Conservation (phyloP, 306 rosid genomes). For the Malus fusca region DNA sequence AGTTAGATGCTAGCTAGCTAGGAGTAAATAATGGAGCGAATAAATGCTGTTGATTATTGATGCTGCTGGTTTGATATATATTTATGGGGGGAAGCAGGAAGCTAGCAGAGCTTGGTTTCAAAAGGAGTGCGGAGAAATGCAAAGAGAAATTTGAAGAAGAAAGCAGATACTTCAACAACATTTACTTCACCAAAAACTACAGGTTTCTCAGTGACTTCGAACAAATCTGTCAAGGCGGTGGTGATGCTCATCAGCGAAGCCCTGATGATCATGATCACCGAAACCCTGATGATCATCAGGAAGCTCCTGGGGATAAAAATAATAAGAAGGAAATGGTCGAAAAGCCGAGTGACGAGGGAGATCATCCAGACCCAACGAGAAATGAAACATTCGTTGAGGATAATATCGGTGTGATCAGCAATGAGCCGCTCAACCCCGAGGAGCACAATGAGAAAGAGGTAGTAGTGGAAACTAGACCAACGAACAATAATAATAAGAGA, state of each 20-base stretch:
- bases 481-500: slow-evolving; percentile 29
- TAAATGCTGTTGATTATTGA: slow-evolving; percentile 36
- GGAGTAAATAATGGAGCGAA: background rate
- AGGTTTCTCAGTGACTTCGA: slow-evolving; percentile 55
- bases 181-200: slow-evolving; percentile 39
- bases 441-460: slow-evolving; percentile 4
- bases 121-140: slow-evolving; percentile 71
- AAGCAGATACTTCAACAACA: slow-evolving; percentile 50
- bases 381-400: background rate
- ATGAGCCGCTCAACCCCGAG: background rate
- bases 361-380: slow-evolving; percentile 8
- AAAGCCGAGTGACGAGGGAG: slow-evolving; percentile 10
- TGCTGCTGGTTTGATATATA: slow-evolving; percentile 7
- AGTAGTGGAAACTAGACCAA: slow-evolving; percentile 7
- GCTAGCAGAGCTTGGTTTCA: slow-evolving; percentile 67
- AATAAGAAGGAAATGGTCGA: slow-evolving; percentile 12
- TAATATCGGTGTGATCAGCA: background rate
- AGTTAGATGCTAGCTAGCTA: background rate
- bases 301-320: slow-evolving; percentile 2
- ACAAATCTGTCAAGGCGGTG: slow-evolving; percentile 31
- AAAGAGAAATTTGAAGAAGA: slow-evolving; percentile 86
- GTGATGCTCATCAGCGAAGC: slow-evolving; percentile 2
- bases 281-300: background rate
- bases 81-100: slow-evolving; percentile 49
- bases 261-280: background rate